Evolutionary conservation across 805 yeast species (phyloP).

Genomic region (Saccharomyces paradoxus): DNA sequence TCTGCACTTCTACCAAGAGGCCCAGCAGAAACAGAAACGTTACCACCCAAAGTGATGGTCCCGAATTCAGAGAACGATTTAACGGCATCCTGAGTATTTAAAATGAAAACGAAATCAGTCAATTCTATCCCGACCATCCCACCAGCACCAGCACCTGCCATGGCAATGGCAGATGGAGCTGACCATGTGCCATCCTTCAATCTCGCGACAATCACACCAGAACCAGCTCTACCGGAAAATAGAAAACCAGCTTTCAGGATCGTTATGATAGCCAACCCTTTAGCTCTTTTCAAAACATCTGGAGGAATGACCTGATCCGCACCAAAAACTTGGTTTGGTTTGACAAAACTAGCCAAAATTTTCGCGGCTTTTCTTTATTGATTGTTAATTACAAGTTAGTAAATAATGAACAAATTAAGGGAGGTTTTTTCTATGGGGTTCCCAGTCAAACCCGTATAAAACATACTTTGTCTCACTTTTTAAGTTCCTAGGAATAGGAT

Average conservation of each 20-base stretch:
- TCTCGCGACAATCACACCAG: constrained; percentile 90
- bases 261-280: constrained; percentile 85
- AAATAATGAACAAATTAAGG: background rate
- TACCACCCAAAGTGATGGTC: constrained; percentile 90
- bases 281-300: constrained; percentile 74
- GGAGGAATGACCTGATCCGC: constrained; percentile 89
- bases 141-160: constrained; percentile 98
- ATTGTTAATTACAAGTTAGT: constrained; percentile 3
- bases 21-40: constrained; percentile 92
- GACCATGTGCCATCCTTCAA: constrained; percentile 96
- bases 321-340: constrained; percentile 89
- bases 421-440: background rate
- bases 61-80: constrained; percentile 91
- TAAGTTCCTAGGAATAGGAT: constrained; percentile 89
- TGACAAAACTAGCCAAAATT: constrained; percentile 77
- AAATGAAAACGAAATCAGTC: constrained; percentile 90
- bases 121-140: constrained; percentile 95
- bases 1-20: constrained; percentile 96
- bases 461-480: constrained; percentile 79
- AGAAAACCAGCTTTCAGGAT: constrained; percentile 95
- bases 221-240: constrained; percentile 95
- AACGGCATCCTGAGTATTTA: constrained; percentile 82
- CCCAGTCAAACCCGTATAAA: background rate
- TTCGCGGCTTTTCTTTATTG: constrained; percentile 80
- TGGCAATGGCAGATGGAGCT: constrained; percentile 89